Base-by-base conservation (phyloP, 306 rosid genomes). In the Dryas octopetala region DNA sequence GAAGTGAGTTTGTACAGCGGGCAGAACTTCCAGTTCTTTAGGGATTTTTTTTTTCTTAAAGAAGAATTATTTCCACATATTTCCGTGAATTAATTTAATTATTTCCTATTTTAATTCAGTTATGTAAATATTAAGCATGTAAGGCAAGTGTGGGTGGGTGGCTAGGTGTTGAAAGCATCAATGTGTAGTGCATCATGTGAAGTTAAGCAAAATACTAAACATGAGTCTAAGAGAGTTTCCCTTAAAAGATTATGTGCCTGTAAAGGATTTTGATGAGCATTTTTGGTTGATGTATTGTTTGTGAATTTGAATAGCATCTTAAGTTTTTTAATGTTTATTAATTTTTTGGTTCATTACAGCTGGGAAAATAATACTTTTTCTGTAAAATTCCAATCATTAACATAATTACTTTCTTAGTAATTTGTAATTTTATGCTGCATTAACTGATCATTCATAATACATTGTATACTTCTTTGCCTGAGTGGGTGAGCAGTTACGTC, bases 401-500 rank as follows among this genome's bases (percentile, higher is more conserved):
- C 46, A 9, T 26, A 8, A 26, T 77, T 32, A 46, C 28, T 19
- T 10, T 23, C 17, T 62, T 77, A 26, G 28, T 43, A 26, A 23
- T 9, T 14, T 28, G 16, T 46, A 26, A 46, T n/a, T 79, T 72
- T 47, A 1, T 75, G 62, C 59, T 77, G 75, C 68, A 46, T 69
- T 70, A 41, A 44, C 76, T 69, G 81, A 76, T 73, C 15, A 44
- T 63, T 81, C 53, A 74, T 81, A 51, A 81, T 75, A 51, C 71
- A 59, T 73, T 74, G 84, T 75, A 84, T 68, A 81, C 75, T 62
- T 78, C 61, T 80, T 77, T 82, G 66, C 84, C 68, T 82, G 81
- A 77, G 74, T 82, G 85, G 77, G 83, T 87, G 86, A 88, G 85
- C 93, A 91, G 98, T 87, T 94, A 79, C 97, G 97, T 72, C 93